A percentile compares a stretch with the other conserved stretches of the same genome.
These are phyloP conservation scores for Phytophthora colocasiae DNA, from an alignment of 352 stramenopile species.

Conservation along the genomic window DNA sequence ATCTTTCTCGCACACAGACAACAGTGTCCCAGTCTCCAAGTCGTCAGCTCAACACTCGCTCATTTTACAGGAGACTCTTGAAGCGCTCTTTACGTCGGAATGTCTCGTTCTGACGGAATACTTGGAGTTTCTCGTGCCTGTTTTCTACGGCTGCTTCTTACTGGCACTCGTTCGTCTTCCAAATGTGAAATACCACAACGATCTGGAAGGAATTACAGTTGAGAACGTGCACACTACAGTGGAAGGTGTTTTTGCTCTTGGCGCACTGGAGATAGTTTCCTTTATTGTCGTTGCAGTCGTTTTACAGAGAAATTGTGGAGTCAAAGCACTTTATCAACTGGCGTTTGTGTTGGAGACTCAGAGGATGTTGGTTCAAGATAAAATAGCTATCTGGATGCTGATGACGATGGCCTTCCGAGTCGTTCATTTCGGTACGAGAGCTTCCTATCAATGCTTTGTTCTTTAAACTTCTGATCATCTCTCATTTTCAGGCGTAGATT, in stretches of 20 bases:
- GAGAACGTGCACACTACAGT: slow-evolving; percentile 13
- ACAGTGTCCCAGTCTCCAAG: too few relatives aligned
- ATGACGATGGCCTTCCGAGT: slow-evolving; percentile 27
- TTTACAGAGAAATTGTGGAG: slow-evolving; percentile 30
- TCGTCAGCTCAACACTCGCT: neutral
- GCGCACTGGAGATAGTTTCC: slow-evolving; percentile 34
- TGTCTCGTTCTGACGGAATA: slow-evolving; percentile 46
- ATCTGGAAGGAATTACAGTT: slow-evolving; percentile 7
- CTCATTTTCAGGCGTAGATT: slow-evolving; percentile 20
- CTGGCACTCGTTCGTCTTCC: slow-evolving; percentile 27
- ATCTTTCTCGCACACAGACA: too few relatives aligned
- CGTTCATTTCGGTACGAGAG: slow-evolving; percentile 23
- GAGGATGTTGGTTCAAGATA: slow-evolving; percentile 31
- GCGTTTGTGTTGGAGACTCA: slow-evolving; percentile 49
- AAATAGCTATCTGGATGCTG: slow-evolving; percentile 36
- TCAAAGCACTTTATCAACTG: slow-evolving; percentile 37
- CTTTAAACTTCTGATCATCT: neutral
- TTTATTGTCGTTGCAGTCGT: slow-evolving; percentile 32
- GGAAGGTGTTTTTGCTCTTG: slow-evolving; percentile 19
- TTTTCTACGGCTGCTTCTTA: slow-evolving; percentile 34
- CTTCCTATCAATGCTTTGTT: neutral
- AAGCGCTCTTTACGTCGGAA: slow-evolving; percentile 40
- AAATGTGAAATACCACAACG: slow-evolving; percentile 35
- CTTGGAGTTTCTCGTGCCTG: slow-evolving; percentile 42
- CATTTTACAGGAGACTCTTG: slow-evolving; percentile 8